Evolutionary conservation across 441 rosid genomes (phyloP), one percentile per base, ranked within the genome.

Genomic region (Gossypium davidsonii): DNA sequence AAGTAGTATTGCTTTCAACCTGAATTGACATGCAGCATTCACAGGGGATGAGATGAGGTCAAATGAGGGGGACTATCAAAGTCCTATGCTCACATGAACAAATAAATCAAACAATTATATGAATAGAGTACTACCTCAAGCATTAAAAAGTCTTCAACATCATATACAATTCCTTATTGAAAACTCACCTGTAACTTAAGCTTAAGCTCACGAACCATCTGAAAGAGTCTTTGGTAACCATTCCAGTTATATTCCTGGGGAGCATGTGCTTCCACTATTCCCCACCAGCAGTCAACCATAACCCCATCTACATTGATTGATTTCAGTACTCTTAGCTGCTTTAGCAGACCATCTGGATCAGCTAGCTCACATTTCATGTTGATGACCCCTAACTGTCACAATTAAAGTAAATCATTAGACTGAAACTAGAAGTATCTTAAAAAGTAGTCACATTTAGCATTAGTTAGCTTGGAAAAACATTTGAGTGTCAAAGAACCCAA

Each of bases 231-330:
- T 79, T 76, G 85, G 85, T 95, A 96, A 71, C 99, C 99, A 77
- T 77, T 93, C 99, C 99, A 96, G 77, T 88, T 91, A 85, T 93
- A 96, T 73, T 91, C 97, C 72, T 73, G 94, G 1, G 99, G 98
- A 67, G 89, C 81, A 82, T 90, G 95, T 67, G 92, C 93, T 87
- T 93, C 98, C 34, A 91, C 99, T 80, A 95, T 90, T 74, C 99
- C 99, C 99, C 99, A 95, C 99, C 99, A 96, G 84, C 99, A 96
- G 83, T 96, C 92, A 73, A 89, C 95, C 86, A 83, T 86, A 67
- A 93, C 86, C 42, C 99, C 98, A 80, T 96, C 97, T 52, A 90
- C 84, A 72, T 85, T 86, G 73, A 87, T 81, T 74, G 99, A 87
- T 78, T 93, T 93, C 84, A 96, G 84, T 60, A 81, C 82, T 81